Evolutionary conservation across 345 rosid genomes (phyloP), one percentile per base, ranked within the genome.

Genomic region (Populus nigra): DNA sequence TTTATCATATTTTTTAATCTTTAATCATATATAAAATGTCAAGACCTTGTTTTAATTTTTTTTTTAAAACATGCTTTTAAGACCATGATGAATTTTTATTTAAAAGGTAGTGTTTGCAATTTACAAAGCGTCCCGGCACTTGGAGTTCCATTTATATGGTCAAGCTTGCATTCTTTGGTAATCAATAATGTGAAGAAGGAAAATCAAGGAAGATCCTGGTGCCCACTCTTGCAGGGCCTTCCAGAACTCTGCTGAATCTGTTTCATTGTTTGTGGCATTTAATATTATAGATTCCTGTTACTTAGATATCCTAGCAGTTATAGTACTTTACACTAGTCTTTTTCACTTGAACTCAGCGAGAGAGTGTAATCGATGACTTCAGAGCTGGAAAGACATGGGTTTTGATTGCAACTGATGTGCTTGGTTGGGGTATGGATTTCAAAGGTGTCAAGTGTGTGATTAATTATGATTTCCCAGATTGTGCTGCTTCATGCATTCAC

Each of bases 341-440:
- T 68, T 77, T 59, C 68, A 35, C 16, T 70, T 76, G 74, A 63
- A 81, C 77, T 75, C 89, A 96, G 99, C 85, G 98, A 16, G 97
- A 92, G 74, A 88, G 88, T 57, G 94, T 90, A n/a, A 96, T 92
- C 17, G 91, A 93, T 81, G 83, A 87, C 80, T 95, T 95, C 81
- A 88, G 99, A 82, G 91, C 89, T 12, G 96, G 97, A 20, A 90
- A 93, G 81, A 90, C 87, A 66, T 95, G 99, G 98, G 94, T 95
- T 62, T 80, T 95, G 79, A 93, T 96, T 25, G 99, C 98, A 66
- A 96, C 97, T 31, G 99, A 96, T 86, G 94, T 96, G 73, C 86
- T 96, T 36, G 98, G 97, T 63, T 91, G 97, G 25, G 99, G 98
- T 33, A 92, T 96, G 99, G 99, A 96, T 85, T 96, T 96, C 88